Evolutionary conservation across 345 rosid genomes (phyloP), one percentile per base, ranked within the genome.

Genomic region (Populus simonii): DNA sequence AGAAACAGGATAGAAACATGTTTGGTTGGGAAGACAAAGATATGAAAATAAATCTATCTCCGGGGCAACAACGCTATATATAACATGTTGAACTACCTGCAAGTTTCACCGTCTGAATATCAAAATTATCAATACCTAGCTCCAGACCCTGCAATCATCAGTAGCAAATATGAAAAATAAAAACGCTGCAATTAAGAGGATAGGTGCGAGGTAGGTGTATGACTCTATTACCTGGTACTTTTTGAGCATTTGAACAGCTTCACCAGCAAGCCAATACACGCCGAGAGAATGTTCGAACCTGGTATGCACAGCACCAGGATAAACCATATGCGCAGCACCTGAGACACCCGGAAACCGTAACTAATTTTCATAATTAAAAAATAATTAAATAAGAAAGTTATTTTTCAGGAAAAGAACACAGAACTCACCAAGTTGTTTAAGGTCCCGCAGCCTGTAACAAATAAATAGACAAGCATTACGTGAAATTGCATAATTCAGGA

Each of bases 241-340:
- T 85, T 89, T 89, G 22, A 94, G 86, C 90, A 65, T 86, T 77
- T 87, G 90, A 78, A 87, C 90, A 63, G 92, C 89, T 84, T 87
- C 88, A 72, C 97, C 90, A 17, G 98, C 97, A 74, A 94, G 92
- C 90, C 92, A 86, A 81, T 90, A 93, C 43, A 95, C 97, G 17
- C 99, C 98, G 74, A 95, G 92, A 78, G 99, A 95, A 85, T 95
- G 99, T 73, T 95, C 99, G 80, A 93, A 93, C 74, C 98, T 87
- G 69, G 97, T 88, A 90, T 94, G 97, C 29, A 88, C 92, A 33
- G 97, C 98, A 61, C 98, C 98, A 2, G 98, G 97, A 86, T 88
- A 94, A 27, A 94, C 97, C 95, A 91, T 74, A 85, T 93, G 69
- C 9, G 93, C 78, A 81, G 88, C 66, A 75, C 98, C 98, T 94